Percentiles rank a stretch among this genome's conserved stretches.
Evolutionary conservation across 148 eudicot genomes (phyloP).

Genomic region (Vaccinium macrocarpon): DNA sequence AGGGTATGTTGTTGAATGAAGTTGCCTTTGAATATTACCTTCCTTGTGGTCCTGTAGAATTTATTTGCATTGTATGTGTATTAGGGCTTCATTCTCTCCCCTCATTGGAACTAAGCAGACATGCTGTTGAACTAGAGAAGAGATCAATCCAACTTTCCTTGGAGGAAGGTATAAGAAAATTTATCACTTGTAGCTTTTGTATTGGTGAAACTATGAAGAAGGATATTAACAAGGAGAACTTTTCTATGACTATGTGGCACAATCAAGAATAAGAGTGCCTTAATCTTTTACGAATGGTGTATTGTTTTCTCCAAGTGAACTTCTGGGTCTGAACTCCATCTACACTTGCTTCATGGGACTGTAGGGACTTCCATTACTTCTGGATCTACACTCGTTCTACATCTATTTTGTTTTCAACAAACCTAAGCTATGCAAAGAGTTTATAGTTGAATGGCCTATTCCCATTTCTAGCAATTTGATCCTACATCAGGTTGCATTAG

Average conservation of each 20-base stretch:
- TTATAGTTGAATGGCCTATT: not conserved
- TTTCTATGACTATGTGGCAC: not conserved
- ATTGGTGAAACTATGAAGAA: not conserved
- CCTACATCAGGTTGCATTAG: not conserved
- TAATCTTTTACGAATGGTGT: not conserved
- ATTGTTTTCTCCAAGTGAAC: not conserved
- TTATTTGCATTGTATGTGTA: slow-evolving; percentile 19
- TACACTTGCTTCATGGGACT: not conserved
- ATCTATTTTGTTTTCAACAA: not conserved
- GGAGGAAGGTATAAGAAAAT: slow-evolving; percentile 64
- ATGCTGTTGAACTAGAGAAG: slow-evolving; percentile 83
- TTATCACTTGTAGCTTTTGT: not conserved
- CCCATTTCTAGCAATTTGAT: not conserved
- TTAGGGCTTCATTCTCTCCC: slow-evolving; percentile 82
- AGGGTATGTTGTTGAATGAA: slow-evolving; percentile 46
- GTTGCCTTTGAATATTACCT: slow-evolving; percentile 1
- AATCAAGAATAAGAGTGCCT: not conserved
- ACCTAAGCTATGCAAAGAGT: not conserved
- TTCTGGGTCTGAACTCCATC: not conserved
- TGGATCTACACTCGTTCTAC: not conserved
- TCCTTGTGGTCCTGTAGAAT: slow-evolving; percentile 5
- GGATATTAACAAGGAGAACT: not conserved
- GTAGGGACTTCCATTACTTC: not conserved
- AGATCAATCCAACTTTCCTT: slow-evolving; percentile 80
- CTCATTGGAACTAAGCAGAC: slow-evolving; percentile 69